Evolutionary conservation across 805 yeast species (phyloP).

Genomic region (Ogataea saltuana): DNA sequence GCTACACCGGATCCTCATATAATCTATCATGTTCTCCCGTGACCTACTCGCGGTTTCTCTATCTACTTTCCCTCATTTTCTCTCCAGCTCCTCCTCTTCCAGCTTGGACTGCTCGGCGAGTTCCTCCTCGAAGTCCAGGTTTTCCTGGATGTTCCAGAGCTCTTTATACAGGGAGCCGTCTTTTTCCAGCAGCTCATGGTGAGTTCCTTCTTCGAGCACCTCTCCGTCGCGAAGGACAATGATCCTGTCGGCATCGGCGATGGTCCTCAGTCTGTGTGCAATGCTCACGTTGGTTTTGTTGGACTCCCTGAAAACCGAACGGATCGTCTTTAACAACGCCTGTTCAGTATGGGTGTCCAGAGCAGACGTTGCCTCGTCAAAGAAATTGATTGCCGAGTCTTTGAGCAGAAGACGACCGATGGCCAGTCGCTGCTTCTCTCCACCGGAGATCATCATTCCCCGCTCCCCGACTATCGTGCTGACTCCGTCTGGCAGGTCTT

Average conservation of each 20-base stretch:
- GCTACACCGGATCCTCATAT: no score
- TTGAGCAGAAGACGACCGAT: constrained; percentile 88
- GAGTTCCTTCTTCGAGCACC: constrained; percentile 89
- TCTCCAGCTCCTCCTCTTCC: constrained; percentile 20
- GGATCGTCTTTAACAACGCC: constrained; percentile 72
- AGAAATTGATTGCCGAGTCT: constrained; percentile 84
- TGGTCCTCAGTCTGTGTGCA: constrained; percentile 91
- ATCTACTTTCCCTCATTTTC: not conserved
- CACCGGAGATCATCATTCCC: constrained; percentile 99
- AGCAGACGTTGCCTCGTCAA: constrained; percentile 97
- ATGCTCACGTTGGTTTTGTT: constrained; percentile 79
- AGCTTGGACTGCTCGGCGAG: constrained; percentile 39
- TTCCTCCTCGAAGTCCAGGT: constrained; percentile 51
- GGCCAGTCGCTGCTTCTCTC: constrained; percentile 94
- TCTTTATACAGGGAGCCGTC: constrained; percentile 68
- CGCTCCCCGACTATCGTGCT: constrained; percentile 92
- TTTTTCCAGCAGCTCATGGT: constrained; percentile 55
- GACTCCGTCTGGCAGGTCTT: constrained; percentile 78
- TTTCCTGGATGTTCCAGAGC: constrained; percentile 92
- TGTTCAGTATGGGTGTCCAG: constrained; percentile 96
- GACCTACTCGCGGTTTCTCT: not conserved
- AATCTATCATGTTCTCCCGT: not conserved
- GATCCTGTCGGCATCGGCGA: constrained; percentile 92
- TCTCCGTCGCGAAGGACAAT: constrained; percentile 78
- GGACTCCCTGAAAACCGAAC: constrained; percentile 57